A percentile compares a stretch with the other conserved stretches of the same genome.
Conservation (phyloP, 345 rosid species). For the Pistacia atlantica region DNA sequence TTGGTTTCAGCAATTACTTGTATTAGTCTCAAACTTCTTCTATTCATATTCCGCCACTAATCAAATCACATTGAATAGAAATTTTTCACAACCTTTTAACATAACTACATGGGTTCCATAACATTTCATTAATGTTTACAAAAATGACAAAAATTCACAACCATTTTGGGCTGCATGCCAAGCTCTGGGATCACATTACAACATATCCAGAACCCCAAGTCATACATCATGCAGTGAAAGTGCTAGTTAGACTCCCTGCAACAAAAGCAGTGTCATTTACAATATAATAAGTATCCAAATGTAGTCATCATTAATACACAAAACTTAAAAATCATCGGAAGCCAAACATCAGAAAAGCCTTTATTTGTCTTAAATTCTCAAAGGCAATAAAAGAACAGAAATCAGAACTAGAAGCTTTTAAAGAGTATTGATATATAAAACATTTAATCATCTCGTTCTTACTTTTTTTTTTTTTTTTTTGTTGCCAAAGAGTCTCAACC, state of each 20-base stretch:
- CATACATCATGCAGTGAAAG: not conserved
- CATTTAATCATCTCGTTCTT: too few relatives aligned
- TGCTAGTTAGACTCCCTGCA: not conserved
- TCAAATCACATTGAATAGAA: not conserved
- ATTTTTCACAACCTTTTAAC: not conserved
- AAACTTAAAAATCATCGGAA: too few relatives aligned
- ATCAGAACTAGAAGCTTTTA: too few relatives aligned
- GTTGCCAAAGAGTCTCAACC: too few relatives aligned
- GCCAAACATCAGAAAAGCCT: too few relatives aligned
- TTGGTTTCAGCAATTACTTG: not conserved
- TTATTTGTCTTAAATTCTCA: too few relatives aligned
- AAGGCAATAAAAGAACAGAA: too few relatives aligned
- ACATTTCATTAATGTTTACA: slow-evolving; percentile 5
- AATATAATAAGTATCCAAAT: too few relatives aligned
- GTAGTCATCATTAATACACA: too few relatives aligned
- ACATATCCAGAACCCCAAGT: not conserved
- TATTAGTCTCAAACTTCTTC: not conserved
- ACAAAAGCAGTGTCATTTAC: not conserved
- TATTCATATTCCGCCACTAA: not conserved
- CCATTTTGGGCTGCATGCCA: not conserved
- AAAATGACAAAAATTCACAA: not conserved
- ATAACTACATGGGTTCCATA: not conserved
- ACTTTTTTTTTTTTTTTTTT: too few relatives aligned
- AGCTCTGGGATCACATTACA: not conserved
- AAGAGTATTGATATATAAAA: too few relatives aligned